These are phyloP conservation scores for Aspergillus ochraceus DNA, from an alignment of 2,329 filamentous ascomycete species.

Conservation along the genomic window DNA sequence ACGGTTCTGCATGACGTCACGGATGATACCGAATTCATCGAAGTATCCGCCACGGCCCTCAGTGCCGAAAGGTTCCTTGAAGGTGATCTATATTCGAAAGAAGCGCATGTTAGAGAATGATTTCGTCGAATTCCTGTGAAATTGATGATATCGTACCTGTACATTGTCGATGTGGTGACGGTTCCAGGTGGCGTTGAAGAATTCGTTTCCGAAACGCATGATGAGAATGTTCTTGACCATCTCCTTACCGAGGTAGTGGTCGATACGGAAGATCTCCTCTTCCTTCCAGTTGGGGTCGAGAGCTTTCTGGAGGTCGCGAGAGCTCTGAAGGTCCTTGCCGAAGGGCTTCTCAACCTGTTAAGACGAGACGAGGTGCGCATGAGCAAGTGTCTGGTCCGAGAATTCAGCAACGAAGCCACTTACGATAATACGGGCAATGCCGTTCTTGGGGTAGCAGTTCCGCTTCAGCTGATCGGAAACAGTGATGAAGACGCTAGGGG, in stretches of 20 bases:
- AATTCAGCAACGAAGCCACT: conserved; percentile 34
- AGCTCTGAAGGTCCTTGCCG: conserved; percentile 93
- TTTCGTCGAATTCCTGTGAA: not conserved
- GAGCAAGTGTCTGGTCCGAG: conserved; percentile 9
- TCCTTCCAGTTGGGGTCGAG: conserved; percentile 98
- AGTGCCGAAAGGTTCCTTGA: conserved; percentile 99
- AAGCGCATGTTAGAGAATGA: not conserved
- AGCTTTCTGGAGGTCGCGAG: conserved; percentile 89
- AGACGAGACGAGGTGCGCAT: conserved; percentile 15
- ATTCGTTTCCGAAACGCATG: conserved; percentile 96
- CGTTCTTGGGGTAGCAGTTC: conserved; percentile 90
- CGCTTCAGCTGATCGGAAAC: conserved; percentile 97
- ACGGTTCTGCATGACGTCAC: conserved; percentile 99
- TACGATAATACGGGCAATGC: conserved; percentile 92
- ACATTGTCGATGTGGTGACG: conserved; percentile 99
- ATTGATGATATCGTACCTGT: conserved; percentile 55
- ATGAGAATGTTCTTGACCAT: conserved; percentile 99
- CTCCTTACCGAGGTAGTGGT: conserved; percentile 99
- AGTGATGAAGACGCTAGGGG: conserved; percentile 95
- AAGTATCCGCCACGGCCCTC: conserved; percentile 98
- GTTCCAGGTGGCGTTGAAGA: conserved; percentile 98
- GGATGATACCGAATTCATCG: conserved; percentile 98
- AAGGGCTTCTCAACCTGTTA: conserved; percentile 95
- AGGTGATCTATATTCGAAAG: conserved; percentile 66
- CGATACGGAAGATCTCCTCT: conserved; percentile 98